Evolutionary conservation across 345 rosid species (phyloP), one percentile per base, ranked within the genome.

Genomic region (Trapa bicornis): DNA sequence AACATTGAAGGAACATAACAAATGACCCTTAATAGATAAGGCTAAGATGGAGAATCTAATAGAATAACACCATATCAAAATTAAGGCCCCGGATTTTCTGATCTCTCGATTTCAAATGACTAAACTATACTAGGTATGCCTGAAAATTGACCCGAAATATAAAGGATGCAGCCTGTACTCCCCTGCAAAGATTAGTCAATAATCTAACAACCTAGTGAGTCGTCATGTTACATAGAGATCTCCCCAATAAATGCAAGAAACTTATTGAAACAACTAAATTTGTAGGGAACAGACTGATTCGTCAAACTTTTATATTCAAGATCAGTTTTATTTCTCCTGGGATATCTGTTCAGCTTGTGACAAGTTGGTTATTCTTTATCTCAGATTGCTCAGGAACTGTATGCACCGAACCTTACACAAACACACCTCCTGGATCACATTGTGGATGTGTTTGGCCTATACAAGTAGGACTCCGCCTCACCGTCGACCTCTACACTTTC

Each of bases 391-490:
- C 82, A 32, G 57, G 86, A 75, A 84, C 81, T 47, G 69, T 81
- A 68, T 94, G 99, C 83, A 60, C 77, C 17, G 96, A 91, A 54
- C 97, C 97, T 2, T 87, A 75, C 66, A 85, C 99, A 69, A 94
- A 91, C 75, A 88, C 91, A 70, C 95, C 94, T 72, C 96, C 97
- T 15, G 99, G 96, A 35, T 81, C 99, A 32, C 96, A 92, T 37
- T 94, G 99, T 83, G 86, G 85, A 65, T 94, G 97, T 71, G 96
- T 91, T 70, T 82, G 82, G 88, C 99, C 99, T 61, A 89, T 94
- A 85, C 92, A 91, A 80, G 92, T 91, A 66, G 92, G 84, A 73
- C 78, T 94, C 53, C 81, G 87, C 43, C 87, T 94, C 37, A 80
- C 79, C 75, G 89, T 94, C 76, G 88, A 89, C 8, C 84, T 94